Evolutionary conservation across 2,329 filamentous ascomycete species (phyloP).

Genomic region (Curvularia lunata): DNA sequence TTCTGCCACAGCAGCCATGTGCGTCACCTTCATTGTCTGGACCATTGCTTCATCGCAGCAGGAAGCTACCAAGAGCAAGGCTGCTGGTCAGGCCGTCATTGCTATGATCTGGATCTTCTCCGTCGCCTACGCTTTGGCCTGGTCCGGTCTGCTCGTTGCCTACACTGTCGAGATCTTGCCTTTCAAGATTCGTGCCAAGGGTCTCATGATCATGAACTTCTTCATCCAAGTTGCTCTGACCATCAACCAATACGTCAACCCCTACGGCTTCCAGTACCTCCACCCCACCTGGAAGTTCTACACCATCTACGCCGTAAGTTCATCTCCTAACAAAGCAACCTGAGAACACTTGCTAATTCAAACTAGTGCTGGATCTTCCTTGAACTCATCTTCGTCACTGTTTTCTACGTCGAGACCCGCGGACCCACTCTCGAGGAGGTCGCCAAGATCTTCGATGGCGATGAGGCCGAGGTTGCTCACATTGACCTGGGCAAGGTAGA

Average conservation of each 20-base stretch:
- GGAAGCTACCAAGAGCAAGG: slow-evolving; percentile 53
- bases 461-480: slow-evolving; percentile 56
- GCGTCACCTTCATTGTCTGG: slow-evolving; percentile 45
- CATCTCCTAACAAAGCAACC: neutral
- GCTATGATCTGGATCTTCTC: slow-evolving; percentile 60
- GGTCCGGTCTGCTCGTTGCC: slow-evolving; percentile 63
- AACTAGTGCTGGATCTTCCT: slow-evolving; percentile 62
- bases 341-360: slow-evolving; percentile 14
- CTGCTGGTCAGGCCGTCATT: slow-evolving; percentile 56
- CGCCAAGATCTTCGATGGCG: slow-evolving; percentile 73
- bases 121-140: slow-evolving; percentile 62
- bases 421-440: slow-evolving; percentile 74
- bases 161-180: slow-evolving; percentile 60
- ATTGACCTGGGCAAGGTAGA: slow-evolving; percentile 35
- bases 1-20: slow-evolving; percentile 46
- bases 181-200: slow-evolving; percentile 58
- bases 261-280: slow-evolving; percentile 66
- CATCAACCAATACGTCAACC: slow-evolving; percentile 68
- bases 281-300: slow-evolving; percentile 67
- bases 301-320: slow-evolving; percentile 66
- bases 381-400: slow-evolving; percentile 68
- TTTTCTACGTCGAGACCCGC: slow-evolving; percentile 73
- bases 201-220: slow-evolving; percentile 65
- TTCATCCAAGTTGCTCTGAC: slow-evolving; percentile 67
- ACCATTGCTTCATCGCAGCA: slow-evolving; percentile 57